phyloP scores from a whole-genome alignment of 2,329 filamentous ascomycete genomes.

The Xenosphaeropsis pyriputrescens region DNA sequence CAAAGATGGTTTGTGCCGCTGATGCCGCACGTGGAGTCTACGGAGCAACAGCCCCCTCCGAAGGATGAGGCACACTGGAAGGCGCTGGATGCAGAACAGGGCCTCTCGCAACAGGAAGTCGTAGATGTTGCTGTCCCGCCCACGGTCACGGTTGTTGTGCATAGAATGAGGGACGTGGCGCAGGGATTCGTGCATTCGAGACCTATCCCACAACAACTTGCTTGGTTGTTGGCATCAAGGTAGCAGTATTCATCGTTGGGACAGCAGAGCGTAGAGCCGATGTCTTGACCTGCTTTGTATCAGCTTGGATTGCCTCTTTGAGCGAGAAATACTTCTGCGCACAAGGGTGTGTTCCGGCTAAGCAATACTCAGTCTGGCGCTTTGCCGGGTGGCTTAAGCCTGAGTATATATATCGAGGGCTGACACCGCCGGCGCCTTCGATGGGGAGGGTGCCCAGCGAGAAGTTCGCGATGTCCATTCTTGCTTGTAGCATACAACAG shows the following conservation, averaged over 20 bases:
- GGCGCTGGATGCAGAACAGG: slow-evolving; percentile 14
- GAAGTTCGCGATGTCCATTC: no score
- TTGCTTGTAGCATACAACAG: no score
- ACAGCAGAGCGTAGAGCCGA: slow-evolving; percentile 23
- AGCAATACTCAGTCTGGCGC: background rate
- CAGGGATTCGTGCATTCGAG: slow-evolving; percentile 25
- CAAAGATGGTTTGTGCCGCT: slow-evolving; percentile 16
- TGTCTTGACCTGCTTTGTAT: slow-evolving; percentile 1
- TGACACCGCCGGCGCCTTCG: background rate
- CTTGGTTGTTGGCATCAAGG: slow-evolving; percentile 18
- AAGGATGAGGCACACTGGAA: slow-evolving; percentile 19
- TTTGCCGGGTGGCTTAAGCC: background rate
- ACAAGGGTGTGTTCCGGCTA: slow-evolving; percentile 1
- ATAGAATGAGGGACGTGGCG: slow-evolving; percentile 13
- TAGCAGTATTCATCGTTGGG: slow-evolving; percentile 29
- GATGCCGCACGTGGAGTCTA: slow-evolving; percentile 25
- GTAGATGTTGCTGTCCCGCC: slow-evolving; percentile 6
- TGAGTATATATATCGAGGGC: slow-evolving; percentile 1
- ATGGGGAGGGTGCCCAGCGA: background rate
- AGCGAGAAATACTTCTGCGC: background rate
- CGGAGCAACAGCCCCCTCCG: slow-evolving; percentile 29
- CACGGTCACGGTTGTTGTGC: slow-evolving; percentile 14
- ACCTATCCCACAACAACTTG: slow-evolving; percentile 25
- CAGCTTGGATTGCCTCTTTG: background rate
- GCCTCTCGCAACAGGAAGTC: slow-evolving; percentile 17